These are phyloP conservation scores for Balakata baccata DNA, from an alignment of 345 rosid species.

Conservation along the genomic window DNA sequence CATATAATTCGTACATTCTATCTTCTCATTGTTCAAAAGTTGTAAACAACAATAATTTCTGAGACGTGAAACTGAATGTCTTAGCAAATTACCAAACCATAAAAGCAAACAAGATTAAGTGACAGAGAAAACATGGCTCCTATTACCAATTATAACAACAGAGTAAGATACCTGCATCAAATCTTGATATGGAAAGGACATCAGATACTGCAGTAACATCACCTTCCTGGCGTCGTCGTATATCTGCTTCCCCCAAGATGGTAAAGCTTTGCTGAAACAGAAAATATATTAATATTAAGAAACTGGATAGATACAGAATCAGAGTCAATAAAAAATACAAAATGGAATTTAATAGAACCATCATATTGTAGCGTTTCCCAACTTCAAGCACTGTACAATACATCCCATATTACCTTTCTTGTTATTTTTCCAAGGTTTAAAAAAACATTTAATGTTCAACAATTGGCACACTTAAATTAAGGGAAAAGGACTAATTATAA, in stretches of 20 bases:
- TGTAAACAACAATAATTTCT: neutral
- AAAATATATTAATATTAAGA: constrained; percentile 5
- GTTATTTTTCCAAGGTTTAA: neutral
- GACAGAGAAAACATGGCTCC: neutral
- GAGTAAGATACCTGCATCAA: constrained; percentile 62
- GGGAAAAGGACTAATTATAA: neutral
- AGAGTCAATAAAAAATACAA: neutral
- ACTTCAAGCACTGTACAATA: neutral
- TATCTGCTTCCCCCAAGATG: constrained; percentile 69
- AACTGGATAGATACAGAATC: neutral
- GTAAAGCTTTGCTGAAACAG: constrained; percentile 61
- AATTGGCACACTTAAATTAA: neutral
- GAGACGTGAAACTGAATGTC: neutral
- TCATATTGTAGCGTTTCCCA: neutral
- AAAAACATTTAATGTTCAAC: neutral
- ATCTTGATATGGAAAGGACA: constrained; percentile 72
- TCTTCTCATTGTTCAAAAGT: neutral
- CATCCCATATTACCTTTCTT: neutral
- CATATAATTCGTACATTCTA: neutral
- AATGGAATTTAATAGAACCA: neutral
- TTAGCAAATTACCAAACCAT: neutral
- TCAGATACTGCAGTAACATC: constrained; percentile 62
- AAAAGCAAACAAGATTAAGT: neutral
- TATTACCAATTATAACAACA: constrained; percentile 71
- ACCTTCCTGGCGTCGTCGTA: constrained; percentile 59